Evolutionary conservation across 1,139 yeast species (phyloP).

Genomic region (Suhomyces coccinellae): DNA sequence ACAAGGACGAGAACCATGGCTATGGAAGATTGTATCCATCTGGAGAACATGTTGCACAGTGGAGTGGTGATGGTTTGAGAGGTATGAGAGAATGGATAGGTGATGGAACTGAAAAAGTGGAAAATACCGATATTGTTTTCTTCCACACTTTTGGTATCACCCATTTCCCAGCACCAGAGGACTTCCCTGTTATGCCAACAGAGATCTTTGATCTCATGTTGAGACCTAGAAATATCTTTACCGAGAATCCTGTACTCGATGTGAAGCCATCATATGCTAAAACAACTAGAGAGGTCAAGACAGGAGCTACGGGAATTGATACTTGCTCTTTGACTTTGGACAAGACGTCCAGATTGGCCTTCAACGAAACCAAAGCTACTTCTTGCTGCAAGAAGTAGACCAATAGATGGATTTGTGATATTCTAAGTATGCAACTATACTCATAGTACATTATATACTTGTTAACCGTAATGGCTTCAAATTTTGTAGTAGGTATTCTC

Average conservation of each 20-base stretch:
- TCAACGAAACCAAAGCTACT: conserved; percentile 11
- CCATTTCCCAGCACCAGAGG: conserved; percentile 87
- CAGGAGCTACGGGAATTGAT: conserved; percentile 35
- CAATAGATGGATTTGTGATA: too few relatives aligned
- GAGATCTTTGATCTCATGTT: conserved; percentile 73
- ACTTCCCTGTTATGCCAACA: conserved; percentile 87
- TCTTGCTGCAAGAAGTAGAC: conserved; percentile 2
- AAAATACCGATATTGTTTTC: conserved; percentile 67
- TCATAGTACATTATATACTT: too few relatives aligned
- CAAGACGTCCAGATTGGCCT: conserved; percentile 44
- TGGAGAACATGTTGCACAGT: conserved; percentile 77
- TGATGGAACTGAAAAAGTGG: conserved; percentile 60
- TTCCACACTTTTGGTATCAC: conserved; percentile 85
- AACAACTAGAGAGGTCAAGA: conserved; percentile 60
- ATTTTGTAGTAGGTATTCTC: too few relatives aligned
- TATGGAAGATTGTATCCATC: conserved; percentile 72
- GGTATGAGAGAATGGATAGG: conserved; percentile 78
- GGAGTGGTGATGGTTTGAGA: conserved; percentile 70
- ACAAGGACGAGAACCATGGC: conserved; percentile 51
- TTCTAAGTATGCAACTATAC: too few relatives aligned
- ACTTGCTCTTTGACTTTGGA: conserved; percentile 41
- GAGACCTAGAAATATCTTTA: conserved; percentile 78
- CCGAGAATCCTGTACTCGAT: conserved; percentile 74
- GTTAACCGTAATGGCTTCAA: too few relatives aligned
- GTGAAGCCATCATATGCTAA: conserved; percentile 67